Conservation (phyloP, 352 stramenopile species). For the Pythium monospermum region DNA sequence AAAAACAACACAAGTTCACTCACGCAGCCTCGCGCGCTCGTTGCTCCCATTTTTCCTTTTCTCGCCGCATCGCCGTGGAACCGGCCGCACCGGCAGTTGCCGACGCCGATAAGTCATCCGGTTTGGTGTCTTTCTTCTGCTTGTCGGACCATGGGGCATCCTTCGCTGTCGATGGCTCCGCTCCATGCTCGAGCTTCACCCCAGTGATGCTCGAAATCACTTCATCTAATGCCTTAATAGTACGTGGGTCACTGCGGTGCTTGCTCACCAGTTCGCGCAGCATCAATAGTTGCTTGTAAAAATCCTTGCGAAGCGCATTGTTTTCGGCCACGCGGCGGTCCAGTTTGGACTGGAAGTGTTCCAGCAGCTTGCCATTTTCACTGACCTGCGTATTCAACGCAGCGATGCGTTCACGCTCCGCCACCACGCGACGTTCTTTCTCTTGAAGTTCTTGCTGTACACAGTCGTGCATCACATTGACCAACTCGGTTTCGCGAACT, state of each 20-base stretch:
- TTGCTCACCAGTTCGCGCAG: constrained; percentile 61
- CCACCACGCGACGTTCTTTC: constrained; percentile 19
- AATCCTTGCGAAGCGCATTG: constrained; percentile 61
- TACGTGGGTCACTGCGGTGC: constrained; percentile 42
- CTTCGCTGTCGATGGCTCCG: background rate
- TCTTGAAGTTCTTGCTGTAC: constrained; percentile 36
- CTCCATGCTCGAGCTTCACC: background rate
- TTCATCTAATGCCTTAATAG: constrained; percentile 50
- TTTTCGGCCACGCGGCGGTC: constrained; percentile 60
- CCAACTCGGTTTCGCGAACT: constrained; percentile 39
- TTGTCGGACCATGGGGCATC: constrained; percentile 2
- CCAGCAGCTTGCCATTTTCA: constrained; percentile 25
- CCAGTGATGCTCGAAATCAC: constrained; percentile 27
- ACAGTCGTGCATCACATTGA: constrained; percentile 60
- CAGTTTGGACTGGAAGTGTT: constrained; percentile 48
- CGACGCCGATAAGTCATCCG: background rate
- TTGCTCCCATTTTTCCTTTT: constrained; percentile 70
- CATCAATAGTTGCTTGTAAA: constrained; percentile 70
- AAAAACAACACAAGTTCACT: constrained; percentile 6
- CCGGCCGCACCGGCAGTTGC: constrained; percentile 10
- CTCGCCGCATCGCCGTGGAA: constrained; percentile 27
- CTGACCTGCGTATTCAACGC: constrained; percentile 16
- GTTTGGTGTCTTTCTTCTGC: background rate
- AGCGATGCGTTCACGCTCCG: constrained; percentile 18
- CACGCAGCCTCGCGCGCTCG: constrained; percentile 43